A percentile compares a stretch with the other conserved stretches of the same genome.
Evolutionary conservation across 2,329 filamentous ascomycete genomes (phyloP).

Genomic region (Dactylellina haptotyla): DNA sequence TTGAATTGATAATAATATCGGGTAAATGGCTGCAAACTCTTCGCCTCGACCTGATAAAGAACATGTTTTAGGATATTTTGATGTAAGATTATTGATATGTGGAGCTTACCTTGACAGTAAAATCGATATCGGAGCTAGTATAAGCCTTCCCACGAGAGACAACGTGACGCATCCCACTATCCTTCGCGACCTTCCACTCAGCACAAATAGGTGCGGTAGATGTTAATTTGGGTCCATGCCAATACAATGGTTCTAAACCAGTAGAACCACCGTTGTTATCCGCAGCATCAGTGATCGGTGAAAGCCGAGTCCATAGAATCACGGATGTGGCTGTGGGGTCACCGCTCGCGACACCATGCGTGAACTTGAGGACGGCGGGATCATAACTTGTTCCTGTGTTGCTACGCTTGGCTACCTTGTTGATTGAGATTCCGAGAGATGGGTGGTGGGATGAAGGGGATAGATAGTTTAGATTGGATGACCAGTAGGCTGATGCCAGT

Average conservation of each 20-base stretch:
- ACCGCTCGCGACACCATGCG: conserved; percentile 70
- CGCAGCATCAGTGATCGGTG: conserved; percentile 61
- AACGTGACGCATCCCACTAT: conserved; percentile 64
- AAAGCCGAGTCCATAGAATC: conserved; percentile 63
- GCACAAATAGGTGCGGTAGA: conserved; percentile 74
- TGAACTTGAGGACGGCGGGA: conserved; percentile 69
- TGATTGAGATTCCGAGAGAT: conserved; percentile 72
- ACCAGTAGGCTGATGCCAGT: conserved; percentile 56
- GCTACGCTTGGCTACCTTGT: conserved; percentile 70
- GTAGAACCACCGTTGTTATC: conserved; percentile 64
- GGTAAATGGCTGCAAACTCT: conserved; percentile 71
- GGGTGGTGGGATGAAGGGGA: conserved; percentile 74
- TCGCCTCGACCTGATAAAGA: conserved; percentile 70
- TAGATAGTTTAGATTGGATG: conserved; percentile 72
- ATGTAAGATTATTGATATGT: not conserved
- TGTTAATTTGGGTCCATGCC: conserved; percentile 64
- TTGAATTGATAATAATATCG: conserved; percentile 77
- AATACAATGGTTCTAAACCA: conserved; percentile 63
- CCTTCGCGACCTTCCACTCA: conserved; percentile 70
- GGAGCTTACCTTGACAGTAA: conserved; percentile 72
- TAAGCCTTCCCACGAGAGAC: conserved; percentile 71
- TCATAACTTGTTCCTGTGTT: conserved; percentile 63
- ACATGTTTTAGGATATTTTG: not conserved
- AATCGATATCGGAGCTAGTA: conserved; percentile 78
- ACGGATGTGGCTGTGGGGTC: conserved; percentile 63